Base-by-base conservation (phyloP, 2,329 filamentous ascomycete species). In the Bipolaris oryzae region DNA sequence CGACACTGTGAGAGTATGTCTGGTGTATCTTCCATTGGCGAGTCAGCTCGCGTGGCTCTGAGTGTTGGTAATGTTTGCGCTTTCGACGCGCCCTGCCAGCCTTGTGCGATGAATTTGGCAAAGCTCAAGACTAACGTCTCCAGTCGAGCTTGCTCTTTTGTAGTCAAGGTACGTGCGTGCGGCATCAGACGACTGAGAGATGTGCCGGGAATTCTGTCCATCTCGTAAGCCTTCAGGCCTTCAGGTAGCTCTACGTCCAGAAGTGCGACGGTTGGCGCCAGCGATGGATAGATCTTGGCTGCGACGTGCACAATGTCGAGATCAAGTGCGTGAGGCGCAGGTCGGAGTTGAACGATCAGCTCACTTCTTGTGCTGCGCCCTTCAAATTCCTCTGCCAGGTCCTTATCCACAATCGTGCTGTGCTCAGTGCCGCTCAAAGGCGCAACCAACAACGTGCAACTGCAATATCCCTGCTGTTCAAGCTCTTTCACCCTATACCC, bases 271-370 rank as follows among this genome's bases (percentile, higher is more conserved):
- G 7, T 49, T 1, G 75, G 74, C n/a, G 63, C 71, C 16, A 68
- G 53, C 3, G 16, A n/a, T 1, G 64, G 50, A 45, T 76, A 74
- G 1, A 53, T 58, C 0, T 16, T 35, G 37, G 46, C 60, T 4
- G 74, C 74, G 15, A 57, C 60, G 3, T 33, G 41, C 3, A 58
- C 42, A 11, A 71, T 62, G 7, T 50, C 7, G n/a, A 71, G 42
- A 41, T 72, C 61, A 3, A 74, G 58, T 0, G 60, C 51, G 53
- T 73, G 64, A 44, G 59, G 62, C 6, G 48, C 6, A 6, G 72
- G 67, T 3, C 73, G 66, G n/a, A 75, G 37, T 48, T 75, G 73
- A 6, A 74, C 48, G 6, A 75, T 63, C 10, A 54, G 21, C 7
- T 41, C 10, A 23, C n/a, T 16, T n/a, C 3, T 37, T 51, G 35